Conservation (phyloP, 148 eudicot species). For the Vaccinium macrocarpon region DNA sequence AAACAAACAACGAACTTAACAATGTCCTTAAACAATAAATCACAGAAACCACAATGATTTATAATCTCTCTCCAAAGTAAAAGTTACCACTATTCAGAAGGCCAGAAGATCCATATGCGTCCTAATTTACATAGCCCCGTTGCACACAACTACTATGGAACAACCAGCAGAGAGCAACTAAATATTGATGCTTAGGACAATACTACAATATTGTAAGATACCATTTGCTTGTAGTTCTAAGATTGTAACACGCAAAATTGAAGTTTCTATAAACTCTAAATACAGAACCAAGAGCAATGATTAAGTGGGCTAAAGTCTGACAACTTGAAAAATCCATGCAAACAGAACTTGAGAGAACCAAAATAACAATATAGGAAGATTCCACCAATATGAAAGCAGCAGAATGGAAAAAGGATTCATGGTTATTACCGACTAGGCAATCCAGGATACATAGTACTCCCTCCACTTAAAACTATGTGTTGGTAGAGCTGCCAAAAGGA, state of each 20-base stretch:
- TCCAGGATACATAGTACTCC: constrained; percentile 99
- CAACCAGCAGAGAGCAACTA: neutral
- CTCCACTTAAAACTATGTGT: constrained; percentile 95
- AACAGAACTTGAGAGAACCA: neutral
- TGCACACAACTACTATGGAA: neutral
- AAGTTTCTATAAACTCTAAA: constrained; percentile 7
- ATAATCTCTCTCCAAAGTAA: neutral
- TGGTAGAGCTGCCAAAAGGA: constrained; percentile 83
- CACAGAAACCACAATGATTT: constrained; percentile 9
- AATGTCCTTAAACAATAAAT: constrained; percentile 1
- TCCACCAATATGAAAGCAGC: neutral
- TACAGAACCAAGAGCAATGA: neutral
- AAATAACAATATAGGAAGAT: neutral
- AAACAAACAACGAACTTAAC: neutral
- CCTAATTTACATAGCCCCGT: neutral
- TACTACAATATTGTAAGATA: neutral
- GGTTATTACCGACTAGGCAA: constrained; percentile 87
- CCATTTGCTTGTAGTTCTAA: neutral
- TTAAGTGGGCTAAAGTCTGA: neutral
- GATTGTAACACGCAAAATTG: neutral
- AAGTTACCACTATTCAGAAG: constrained; percentile 1
- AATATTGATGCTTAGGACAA: neutral
- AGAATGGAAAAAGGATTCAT: neutral
- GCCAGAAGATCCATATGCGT: neutral
- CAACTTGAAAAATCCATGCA: neutral